A percentile compares a stretch with the other conserved stretches of the same genome.
phyloP scores from a whole-genome alignment of 768 basidiomycete species.

The Psilocybe subaeruginosa region DNA sequence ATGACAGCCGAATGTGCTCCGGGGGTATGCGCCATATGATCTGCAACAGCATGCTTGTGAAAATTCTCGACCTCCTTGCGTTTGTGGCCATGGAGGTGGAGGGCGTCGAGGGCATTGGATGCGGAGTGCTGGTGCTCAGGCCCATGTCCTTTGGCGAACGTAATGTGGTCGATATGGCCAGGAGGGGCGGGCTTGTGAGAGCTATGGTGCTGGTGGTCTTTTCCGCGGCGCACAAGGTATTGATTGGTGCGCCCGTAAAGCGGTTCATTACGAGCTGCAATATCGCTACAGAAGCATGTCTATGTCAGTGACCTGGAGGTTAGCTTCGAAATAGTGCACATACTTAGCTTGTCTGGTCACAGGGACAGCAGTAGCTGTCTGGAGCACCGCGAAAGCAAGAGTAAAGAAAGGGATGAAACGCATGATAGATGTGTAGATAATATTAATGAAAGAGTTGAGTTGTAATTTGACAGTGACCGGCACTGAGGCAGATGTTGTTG shows the following conservation, averaged over 20 bases:
- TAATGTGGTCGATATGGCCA: background rate
- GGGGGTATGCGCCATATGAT: background rate
- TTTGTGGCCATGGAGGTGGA: background rate
- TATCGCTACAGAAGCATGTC: background rate
- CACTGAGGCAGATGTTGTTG: background rate
- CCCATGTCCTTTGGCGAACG: background rate
- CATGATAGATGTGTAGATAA: background rate
- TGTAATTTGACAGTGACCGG: background rate
- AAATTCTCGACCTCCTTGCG: background rate
- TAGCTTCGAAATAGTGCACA: background rate
- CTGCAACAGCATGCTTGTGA: background rate
- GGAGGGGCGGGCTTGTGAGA: background rate
- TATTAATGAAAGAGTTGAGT: background rate
- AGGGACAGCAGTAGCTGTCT: background rate
- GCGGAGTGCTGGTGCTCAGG: background rate
- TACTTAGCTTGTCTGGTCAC: background rate
- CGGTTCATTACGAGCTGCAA: background rate
- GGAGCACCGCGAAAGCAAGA: background rate
- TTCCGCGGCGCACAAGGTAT: background rate
- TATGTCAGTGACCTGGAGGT: too few species aligned
- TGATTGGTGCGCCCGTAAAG: background rate
- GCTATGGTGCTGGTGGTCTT: background rate
- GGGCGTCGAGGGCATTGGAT: background rate
- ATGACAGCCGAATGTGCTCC: background rate
- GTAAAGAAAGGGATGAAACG: background rate